Conservation (phyloP, 2,329 filamentous ascomycete species). For the Beauveria bassiana region DNA sequence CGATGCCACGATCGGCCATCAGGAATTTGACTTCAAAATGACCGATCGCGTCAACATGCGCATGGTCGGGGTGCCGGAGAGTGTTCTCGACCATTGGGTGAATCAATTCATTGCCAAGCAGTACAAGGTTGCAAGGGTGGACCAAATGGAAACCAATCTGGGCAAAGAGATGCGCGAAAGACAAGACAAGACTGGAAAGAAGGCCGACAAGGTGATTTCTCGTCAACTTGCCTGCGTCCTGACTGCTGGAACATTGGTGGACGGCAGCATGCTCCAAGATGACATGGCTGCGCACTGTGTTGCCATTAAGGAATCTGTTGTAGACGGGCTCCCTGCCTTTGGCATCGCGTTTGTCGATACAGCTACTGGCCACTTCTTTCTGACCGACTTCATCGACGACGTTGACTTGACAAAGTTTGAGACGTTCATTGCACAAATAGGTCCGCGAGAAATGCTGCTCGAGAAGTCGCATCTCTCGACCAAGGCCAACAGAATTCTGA, state of each 20-base stretch:
- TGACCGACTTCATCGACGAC: conserved; percentile 91
- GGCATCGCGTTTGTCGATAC: conserved; percentile 93
- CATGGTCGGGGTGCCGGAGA: conserved; percentile 97
- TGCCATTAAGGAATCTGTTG: conserved; percentile 77
- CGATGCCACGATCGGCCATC: conserved; percentile 91
- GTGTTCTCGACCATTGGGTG: conserved; percentile 92
- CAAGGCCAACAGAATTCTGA: conserved; percentile 87
- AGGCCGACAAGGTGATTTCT: conserved; percentile 87
- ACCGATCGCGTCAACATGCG: conserved; percentile 99
- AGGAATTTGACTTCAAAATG: conserved; percentile 94
- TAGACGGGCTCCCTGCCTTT: conserved; percentile 71
- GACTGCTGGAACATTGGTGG: conserved; percentile 86
- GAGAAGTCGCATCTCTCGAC: conserved; percentile 82
- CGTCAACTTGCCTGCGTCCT: conserved; percentile 86
- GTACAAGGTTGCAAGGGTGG: conserved; percentile 92
- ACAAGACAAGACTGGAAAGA: conserved; percentile 55
- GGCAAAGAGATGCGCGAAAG: conserved; percentile 99
- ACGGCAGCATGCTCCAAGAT: conserved; percentile 93
- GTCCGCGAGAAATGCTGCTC: conserved; percentile 78
- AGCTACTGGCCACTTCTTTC: conserved; percentile 86
- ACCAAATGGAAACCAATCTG: conserved; percentile 92
- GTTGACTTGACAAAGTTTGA: conserved; percentile 93
- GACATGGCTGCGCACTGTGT: conserved; percentile 97
- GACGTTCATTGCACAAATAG: conserved; percentile 87
- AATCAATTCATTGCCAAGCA: conserved; percentile 98